Conservation (phyloP, 257 asterid genomes). For the Haberlea rhodopensis region DNA sequence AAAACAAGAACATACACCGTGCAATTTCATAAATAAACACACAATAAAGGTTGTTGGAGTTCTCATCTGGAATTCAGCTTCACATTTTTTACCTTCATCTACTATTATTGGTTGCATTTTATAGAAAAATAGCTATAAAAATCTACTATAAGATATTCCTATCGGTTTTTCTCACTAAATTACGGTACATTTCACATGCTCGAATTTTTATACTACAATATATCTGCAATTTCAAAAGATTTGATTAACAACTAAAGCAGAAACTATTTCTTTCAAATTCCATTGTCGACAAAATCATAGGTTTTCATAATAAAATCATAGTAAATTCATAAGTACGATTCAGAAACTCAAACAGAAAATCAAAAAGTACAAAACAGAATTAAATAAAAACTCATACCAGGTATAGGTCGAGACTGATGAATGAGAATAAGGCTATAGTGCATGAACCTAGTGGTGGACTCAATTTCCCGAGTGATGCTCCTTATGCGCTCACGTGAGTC, state of each 20-base stretch:
- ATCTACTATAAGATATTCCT: background rate
- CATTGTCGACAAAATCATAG: background rate
- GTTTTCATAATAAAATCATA: background rate
- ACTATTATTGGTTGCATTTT: background rate
- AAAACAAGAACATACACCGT: background rate
- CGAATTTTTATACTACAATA: background rate
- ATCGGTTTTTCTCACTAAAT: background rate
- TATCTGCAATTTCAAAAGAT: background rate
- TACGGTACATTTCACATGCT: background rate
- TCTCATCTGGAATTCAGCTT: background rate
- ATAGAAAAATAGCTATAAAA: background rate
- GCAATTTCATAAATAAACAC: background rate
- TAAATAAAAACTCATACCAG: constrained; percentile 40
- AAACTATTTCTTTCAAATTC: background rate
- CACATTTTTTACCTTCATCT: background rate
- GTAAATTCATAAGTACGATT: background rate
- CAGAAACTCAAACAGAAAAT: background rate
- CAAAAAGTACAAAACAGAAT: background rate
- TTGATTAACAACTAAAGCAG: background rate
- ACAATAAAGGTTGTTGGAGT: background rate
- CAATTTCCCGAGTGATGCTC: constrained; percentile 66
- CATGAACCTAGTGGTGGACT: constrained; percentile 68
- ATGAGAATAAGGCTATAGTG: constrained; percentile 71
- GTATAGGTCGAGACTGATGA: constrained; percentile 66
- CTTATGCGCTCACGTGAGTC: constrained; percentile 76